A percentile compares a stretch with the other conserved stretches of the same genome.
phyloP scores from a whole-genome alignment of 805 yeast genomes.

The Barnettozyma sucrosica region DNA sequence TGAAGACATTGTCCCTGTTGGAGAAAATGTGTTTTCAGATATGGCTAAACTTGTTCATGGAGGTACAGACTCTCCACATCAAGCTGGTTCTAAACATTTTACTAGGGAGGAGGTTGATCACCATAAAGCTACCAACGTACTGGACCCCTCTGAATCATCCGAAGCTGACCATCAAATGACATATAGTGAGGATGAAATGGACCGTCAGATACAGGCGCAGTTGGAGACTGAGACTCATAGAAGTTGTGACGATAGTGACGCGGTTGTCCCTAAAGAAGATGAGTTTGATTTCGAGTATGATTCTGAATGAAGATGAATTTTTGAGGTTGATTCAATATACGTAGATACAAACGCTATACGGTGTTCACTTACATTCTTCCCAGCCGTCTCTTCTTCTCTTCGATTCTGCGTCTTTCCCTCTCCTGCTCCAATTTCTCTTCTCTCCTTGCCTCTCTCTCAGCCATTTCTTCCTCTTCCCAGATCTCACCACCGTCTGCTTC shows the following conservation, averaged over 20 bases:
- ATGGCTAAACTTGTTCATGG: neutral
- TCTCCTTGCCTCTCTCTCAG: slow-evolving; percentile 58
- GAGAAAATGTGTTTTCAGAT: neutral
- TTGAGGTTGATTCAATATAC: neutral
- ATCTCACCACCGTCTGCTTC: slow-evolving; percentile 93
- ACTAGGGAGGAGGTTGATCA: neutral
- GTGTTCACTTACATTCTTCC: slow-evolving; percentile 11
- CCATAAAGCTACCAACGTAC: neutral
- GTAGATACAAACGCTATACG: neutral
- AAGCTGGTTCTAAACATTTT: neutral
- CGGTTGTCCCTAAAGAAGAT: slow-evolving; percentile 23
- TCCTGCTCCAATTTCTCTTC: slow-evolving; percentile 75
- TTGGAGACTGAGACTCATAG: slow-evolving; percentile 3
- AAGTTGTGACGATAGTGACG: slow-evolving; percentile 18
- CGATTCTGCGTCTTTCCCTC: slow-evolving; percentile 44
- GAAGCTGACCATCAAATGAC: neutral
- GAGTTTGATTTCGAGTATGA: slow-evolving; percentile 40
- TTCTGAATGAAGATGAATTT: slow-evolving; percentile 17
- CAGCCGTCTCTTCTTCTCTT: slow-evolving; percentile 42
- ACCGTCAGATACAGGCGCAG: slow-evolving; percentile 5
- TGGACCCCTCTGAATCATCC: neutral
- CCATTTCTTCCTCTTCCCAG: slow-evolving; percentile 70
- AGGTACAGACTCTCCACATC: neutral
- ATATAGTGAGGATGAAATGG: slow-evolving; percentile 8
- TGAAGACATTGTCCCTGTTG: neutral